Base-by-base conservation (phyloP, 2,329 filamentous ascomycete species). In the Cercospora berteroae region DNA sequence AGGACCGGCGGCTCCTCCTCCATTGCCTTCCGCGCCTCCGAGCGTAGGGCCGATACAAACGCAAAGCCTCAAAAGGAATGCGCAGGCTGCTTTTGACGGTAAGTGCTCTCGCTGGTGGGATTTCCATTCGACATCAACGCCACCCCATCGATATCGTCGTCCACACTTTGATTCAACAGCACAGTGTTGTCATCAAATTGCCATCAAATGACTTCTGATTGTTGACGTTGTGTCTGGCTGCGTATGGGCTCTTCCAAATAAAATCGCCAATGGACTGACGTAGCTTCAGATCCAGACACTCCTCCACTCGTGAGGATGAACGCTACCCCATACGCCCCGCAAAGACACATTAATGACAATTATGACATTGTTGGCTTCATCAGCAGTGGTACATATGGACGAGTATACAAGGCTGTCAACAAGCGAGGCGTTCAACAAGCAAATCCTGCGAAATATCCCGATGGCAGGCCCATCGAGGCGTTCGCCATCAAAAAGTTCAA, bases 401-500 rank as follows among this genome's bases (percentile, higher is more conserved):
- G 95, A 33, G 95, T 99, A 7, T 99, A 98, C 87, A 99, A 99
- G 79, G 95, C 95, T 18, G 84, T 93, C 52, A 89, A 92, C 74
- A 98, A 99, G 79, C 94, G 94, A 23, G 71, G 69, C 36, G 64
- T 56, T 29, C 69, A 68, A 36, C 68, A 68, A 10, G 65, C 65
- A 57, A 67, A 65, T 56, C 71, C 67, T 31, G 73, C 69, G 65
- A 74, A 69, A 27, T 75, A 76, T 67, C 75, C 76, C 27, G 69
- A 70, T 70, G 76, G 76, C 52, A 69, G 74, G n/a, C 70, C 66
- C 1, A 77, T 88, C 61, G 91, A 92, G 70, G 93, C 97, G 76
- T 97, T 97, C 77, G 95, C 95, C 74, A 99, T 99, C 83, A 99
- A 99, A 79, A 99, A 99, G 87, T 90, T 97, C 87, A 97, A 97